Base-by-base conservation (phyloP, 1,284 basidiomycete genomes). In the Microbotryum silenes-acaulis region DNA sequence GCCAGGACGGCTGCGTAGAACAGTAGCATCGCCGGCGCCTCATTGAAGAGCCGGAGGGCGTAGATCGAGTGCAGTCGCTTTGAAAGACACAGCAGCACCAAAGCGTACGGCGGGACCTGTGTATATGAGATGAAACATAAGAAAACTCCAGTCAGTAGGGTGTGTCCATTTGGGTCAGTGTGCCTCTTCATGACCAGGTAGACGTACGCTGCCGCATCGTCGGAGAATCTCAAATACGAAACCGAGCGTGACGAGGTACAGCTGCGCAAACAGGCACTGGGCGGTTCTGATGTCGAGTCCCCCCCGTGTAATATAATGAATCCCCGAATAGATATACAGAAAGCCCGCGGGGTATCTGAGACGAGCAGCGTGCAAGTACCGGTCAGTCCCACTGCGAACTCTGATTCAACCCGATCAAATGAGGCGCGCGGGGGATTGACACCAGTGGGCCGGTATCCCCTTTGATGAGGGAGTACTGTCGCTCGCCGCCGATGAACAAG, bases 51-150 rank as follows among this genome's bases (percentile, higher is more conserved):
- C 9, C 96, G 83, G 52, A 99, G 79, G 25, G 88, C 83, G 74
- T 87, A 98, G 66, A 98, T 89, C 7, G 94, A 97, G 73, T 97
- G 92, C 18, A 96, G 79, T 54, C 96, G 81, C 76, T 97, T 97
- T 79, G 90, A 93, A 44, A 97, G 77, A 0, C 86, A 83, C 14
- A 98, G 60, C 6, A 90, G 76, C 12, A 93, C 72, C 16, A 97
- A 71, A 4, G 86, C 76, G 81, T 85, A 89, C 73, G 92, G 93
- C 2, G 92, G 88, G 21, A 85, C 75, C 55, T 79, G 55, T 56
- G n/a, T 7, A 14, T 5, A 2, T 2, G 25, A 2, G 4, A 9
- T 18, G n/a, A 14, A 10, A 10, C 31, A 31, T 7, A 8, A 6
- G 9, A 9, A 31, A 9, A 31, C 7, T 31, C 9, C 9, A 51